Percentiles rank a stretch among this genome's conserved stretches.
Conservation (phyloP, 352 stramenopile genomes). For the Albugo laibachii region DNA sequence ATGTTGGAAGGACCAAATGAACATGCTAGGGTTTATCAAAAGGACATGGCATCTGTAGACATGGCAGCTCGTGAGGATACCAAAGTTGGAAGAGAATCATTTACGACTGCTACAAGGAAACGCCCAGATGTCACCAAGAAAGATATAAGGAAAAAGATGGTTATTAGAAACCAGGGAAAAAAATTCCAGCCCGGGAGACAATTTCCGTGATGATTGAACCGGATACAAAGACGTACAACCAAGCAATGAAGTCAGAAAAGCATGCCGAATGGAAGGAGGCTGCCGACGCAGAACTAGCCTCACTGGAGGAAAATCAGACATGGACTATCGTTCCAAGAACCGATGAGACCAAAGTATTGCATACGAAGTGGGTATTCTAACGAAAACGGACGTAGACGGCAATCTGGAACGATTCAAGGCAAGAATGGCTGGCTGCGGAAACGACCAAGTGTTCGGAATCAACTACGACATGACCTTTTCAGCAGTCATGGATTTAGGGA, state of each 20-base stretch:
- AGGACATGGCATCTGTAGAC: too few relatives aligned
- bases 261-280: background rate
- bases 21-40: too few relatives aligned
- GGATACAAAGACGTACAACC: background rate
- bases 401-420: background rate
- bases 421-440: background rate
- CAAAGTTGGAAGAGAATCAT: background rate
- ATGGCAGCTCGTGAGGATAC: too few relatives aligned
- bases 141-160: too few relatives aligned
- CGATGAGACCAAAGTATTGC: background rate
- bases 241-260: background rate
- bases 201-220: background rate
- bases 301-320: background rate
- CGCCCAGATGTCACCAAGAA: background rate
- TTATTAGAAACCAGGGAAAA: too few relatives aligned
- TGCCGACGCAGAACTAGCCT: background rate
- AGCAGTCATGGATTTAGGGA: conserved; percentile 4
- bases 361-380: background rate
- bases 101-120: background rate
- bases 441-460: background rate
- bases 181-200: too few relatives aligned
- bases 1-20: conserved; percentile 2
- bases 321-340: background rate
- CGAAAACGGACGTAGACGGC: background rate
- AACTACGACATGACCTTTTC: background rate